A percentile compares a stretch with the other conserved stretches of the same genome.
Conservation (phyloP, 306 rosid species). For the Chamaecrista fasciculata region DNA sequence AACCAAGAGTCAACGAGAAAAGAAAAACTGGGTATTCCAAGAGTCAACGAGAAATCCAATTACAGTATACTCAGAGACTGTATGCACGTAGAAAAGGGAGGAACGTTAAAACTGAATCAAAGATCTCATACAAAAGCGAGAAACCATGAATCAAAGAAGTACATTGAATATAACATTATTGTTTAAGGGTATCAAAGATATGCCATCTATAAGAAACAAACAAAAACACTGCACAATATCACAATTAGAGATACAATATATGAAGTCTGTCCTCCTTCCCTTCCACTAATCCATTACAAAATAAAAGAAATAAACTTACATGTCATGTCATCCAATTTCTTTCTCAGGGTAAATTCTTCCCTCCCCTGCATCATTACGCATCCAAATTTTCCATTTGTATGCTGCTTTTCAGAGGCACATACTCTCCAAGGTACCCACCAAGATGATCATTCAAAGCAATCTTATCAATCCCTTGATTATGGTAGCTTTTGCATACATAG, state of each 20-base stretch:
- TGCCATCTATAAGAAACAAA: conserved; percentile 8
- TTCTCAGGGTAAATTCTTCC: not conserved
- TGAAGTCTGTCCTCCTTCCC: conserved; percentile 4
- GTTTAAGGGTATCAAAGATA: not conserved
- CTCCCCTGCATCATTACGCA: conserved; percentile 51
- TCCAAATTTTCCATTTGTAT: conserved; percentile 92
- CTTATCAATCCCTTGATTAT: conserved; percentile 92
- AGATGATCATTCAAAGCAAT: conserved; percentile 82
- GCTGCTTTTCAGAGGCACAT: conserved; percentile 94
- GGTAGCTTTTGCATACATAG: conserved; percentile 89
- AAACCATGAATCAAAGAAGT: not conserved
- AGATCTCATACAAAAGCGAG: not conserved
- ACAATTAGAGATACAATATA: no score
- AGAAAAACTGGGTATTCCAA: no score
- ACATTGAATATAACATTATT: conserved; percentile 4
- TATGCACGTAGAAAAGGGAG: no score
- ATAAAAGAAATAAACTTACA: conserved; percentile 40
- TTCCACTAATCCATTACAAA: conserved; percentile 36
- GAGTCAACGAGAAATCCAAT: no score
- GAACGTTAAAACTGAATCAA: no score
- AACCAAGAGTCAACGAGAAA: no score
- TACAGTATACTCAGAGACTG: not conserved
- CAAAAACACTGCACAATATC: conserved; percentile 6
- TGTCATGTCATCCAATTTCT: conserved; percentile 10
- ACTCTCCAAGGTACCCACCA: conserved; percentile 97